Base-by-base conservation (phyloP, 352 stramenopile genomes). In the Elongisporangium undulatum region DNA sequence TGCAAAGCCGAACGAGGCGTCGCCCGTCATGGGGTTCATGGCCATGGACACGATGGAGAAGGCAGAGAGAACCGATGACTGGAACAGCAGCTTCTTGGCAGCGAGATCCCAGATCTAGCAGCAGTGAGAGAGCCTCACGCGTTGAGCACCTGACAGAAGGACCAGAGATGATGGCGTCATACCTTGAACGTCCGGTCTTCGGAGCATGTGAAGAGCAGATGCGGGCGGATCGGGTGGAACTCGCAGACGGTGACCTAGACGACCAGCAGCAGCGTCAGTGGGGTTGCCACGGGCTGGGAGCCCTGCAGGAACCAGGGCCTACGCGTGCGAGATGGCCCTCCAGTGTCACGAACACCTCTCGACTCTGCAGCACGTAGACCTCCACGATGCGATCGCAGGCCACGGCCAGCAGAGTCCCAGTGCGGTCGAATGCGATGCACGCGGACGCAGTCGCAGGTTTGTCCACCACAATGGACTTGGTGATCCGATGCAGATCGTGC, bases 171-270 rank as follows among this genome's bases (percentile, higher is more conserved):
- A 24, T 52, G 22, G 4, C 54, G 38, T 41, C 48, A 1, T 53
- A 91, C 85, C 69, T 93, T 94, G 61, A 93, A 94, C 16, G 85
- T 94, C 17, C 83, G 82, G 64, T 93, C 85, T 67, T 94, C 85
- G 0, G 83, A 94, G 41, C 71, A 74, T 2, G 85, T 92, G 53
- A 94, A 53, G 49, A 94, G 59, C 45, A 91, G 55, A 49, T 92
- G 81, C 19, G 77, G 78, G 15, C 82, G 71, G 3, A 83, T 74
- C 29, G 83, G 79, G 23, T 93, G 82, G 63, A 94, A 94, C 53
- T 80, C 80, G 39, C 79, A 81, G 58, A 67, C 77, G 4, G 82
- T 93, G 21, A 92, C 77, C 82, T 94, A 29, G 3, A 50, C 26
- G 0, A 53, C 9, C 39, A 22, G 38, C 39, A 21, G 29, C 15